These are phyloP conservation scores for Beta lomatogona DNA, from an alignment of 179 eudicot genomes.

Conservation along the genomic window DNA sequence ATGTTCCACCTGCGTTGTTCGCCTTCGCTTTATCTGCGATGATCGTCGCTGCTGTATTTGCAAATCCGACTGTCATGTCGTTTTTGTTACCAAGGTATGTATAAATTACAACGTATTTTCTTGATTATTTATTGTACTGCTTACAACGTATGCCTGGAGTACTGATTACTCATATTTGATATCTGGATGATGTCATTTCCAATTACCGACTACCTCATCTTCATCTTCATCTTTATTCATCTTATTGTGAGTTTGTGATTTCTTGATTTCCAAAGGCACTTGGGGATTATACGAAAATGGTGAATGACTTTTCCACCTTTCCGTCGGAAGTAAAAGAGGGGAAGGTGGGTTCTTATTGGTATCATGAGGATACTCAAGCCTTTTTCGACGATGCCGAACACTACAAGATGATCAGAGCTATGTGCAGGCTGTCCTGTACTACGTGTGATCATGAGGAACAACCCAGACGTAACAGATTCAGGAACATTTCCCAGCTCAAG, in stretches of 20 bases:
- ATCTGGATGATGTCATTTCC: too few species aligned
- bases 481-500: constrained; percentile 82
- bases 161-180: too few species aligned
- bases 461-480: constrained; percentile 52
- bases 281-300: constrained; percentile 76
- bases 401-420: constrained; percentile 91
- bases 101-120: too few species aligned
- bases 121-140: too few species aligned
- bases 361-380: constrained; percentile 84
- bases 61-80: constrained; percentile 58
- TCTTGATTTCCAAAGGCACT: constrained; percentile 53
- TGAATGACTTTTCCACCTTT: constrained; percentile 63
- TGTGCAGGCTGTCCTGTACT: constrained; percentile 91
- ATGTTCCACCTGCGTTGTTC: constrained; percentile 90
- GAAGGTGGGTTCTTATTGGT: constrained; percentile 71
- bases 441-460: constrained; percentile 73
- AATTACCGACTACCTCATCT: too few species aligned
- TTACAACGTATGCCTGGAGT: too few species aligned
- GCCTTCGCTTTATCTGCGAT: constrained; percentile 89
- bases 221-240: too few species aligned
- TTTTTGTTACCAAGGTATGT: constrained; percentile 84
- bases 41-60: constrained; percentile 92
- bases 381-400: constrained; percentile 86
- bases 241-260: background rate
- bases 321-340: constrained; percentile 72